Evolutionary conservation across 176 grass and related monocot genomes (phyloP), one percentile per base, ranked within the genome.

Genomic region (Musa beccarii): DNA sequence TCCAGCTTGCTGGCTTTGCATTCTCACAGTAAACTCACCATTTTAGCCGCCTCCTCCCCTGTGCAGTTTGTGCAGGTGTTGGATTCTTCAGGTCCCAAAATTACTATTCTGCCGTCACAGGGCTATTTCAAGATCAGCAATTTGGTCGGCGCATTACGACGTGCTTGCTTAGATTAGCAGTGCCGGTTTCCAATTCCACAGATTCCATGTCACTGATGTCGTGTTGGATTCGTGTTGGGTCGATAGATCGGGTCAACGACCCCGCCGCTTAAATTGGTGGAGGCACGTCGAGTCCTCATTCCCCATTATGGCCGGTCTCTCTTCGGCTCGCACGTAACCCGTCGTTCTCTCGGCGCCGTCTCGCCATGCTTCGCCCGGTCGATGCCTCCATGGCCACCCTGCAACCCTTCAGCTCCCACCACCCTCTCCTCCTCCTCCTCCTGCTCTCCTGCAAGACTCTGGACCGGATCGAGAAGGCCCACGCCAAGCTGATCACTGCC

Each of bases 401-500:
- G 21, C 24, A 19, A 43, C 73, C 73, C 54, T 43, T 75, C 54
- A 75, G 54, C 54, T 29, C 53, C 13, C 54, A 59, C 73, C 73
- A 61, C 73, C 73, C 73, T 49, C 43, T 71, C 68, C 73, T 75
- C 54, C 55, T 59, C 53, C 54, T 34, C 53, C 53, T 56, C 72
- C 23, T 53, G 19, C 1, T 29, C 22, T 75, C 54, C 54, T 59
- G 53, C 73, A 34, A 25, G 9, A 17, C 26, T 12, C 73, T 61
- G 2, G 2, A 19, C 54, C 73, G 61, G 9, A 59, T 61, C 54
- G 61, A 61, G 73, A 26, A 59, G 19, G 73, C 26, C 9, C 73
- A 75, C 54, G 54, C 73, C 54, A 15, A n/a, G 24, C 5, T 61
- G 25, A 19, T 75, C 73, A 11, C 54, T 54, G 54, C 28, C 54